A percentile compares a stretch with the other conserved stretches of the same genome.
These are phyloP conservation scores for Forsythia viridissima DNA, from an alignment of 257 asterid genomes.

Conservation along the genomic window DNA sequence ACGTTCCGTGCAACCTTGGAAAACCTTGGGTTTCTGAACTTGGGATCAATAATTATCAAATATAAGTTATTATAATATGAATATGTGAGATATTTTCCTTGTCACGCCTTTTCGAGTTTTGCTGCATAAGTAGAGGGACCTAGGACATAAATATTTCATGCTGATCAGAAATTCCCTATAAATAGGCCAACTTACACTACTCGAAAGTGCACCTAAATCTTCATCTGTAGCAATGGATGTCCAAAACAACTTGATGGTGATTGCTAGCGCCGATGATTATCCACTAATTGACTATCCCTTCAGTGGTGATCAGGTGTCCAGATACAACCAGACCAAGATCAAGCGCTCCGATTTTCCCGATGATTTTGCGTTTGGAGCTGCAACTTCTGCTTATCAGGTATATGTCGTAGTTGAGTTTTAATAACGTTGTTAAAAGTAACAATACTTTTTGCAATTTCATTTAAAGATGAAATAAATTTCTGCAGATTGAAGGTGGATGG, in stretches of 20 bases:
- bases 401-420: neutral
- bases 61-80: too few relatives aligned
- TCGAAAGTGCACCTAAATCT: neutral
- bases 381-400: constrained; percentile 29
- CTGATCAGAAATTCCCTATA: too few relatives aligned
- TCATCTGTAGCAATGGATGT: neutral
- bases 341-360: constrained; percentile 18
- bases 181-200: neutral
- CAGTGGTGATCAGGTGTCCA: neutral
- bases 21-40: too few relatives aligned
- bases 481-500: constrained; percentile 34
- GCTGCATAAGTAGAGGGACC: too few relatives aligned
- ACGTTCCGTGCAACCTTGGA: too few relatives aligned
- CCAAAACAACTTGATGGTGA: neutral
- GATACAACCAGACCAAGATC: constrained; percentile 1
- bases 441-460: too few relatives aligned
- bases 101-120: too few relatives aligned
- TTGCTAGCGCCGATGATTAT: neutral
- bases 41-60: too few relatives aligned
- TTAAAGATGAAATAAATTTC: neutral
- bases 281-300: neutral
- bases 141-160: too few relatives aligned
- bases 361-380: constrained; percentile 16
- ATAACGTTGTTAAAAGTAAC: neutral
- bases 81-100: too few relatives aligned